A percentile compares a stretch with the other conserved stretches of the same genome.
Evolutionary conservation across 148 eudicot genomes (phyloP).

Genomic region (Limonium bicolor): DNA sequence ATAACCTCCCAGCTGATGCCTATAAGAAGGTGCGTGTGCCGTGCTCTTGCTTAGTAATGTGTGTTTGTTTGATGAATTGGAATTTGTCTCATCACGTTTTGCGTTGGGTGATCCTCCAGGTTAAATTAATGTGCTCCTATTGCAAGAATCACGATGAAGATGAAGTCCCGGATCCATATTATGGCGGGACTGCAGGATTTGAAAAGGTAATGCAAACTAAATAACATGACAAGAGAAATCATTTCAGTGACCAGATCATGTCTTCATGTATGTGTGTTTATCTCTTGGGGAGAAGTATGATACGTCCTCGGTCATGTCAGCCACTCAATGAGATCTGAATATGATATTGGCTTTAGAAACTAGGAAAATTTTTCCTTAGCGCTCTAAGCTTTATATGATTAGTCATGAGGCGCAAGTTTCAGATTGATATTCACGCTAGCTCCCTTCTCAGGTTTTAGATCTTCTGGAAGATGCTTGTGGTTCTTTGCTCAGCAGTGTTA

Average conservation of each 20-base stretch:
- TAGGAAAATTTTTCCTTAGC: no score
- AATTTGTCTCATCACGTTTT: no score
- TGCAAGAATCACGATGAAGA: constrained; percentile 82
- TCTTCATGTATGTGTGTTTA: no score
- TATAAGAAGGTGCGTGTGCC: constrained; percentile 43
- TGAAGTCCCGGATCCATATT: constrained; percentile 94
- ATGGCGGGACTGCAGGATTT: constrained; percentile 86
- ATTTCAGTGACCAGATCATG: no score
- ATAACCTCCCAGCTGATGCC: constrained; percentile 59
- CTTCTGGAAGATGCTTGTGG: constrained; percentile 93
- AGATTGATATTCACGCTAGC: no score
- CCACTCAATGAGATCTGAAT: no score
- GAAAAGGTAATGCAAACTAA: constrained; percentile 55
- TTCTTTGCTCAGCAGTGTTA: constrained; percentile 62
- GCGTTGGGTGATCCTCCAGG: constrained; percentile 27
- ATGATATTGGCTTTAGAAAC: no score
- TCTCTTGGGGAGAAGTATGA: no score
- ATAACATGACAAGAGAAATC: no score
- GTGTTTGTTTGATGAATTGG: constrained; percentile 8
- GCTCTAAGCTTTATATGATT: no score
- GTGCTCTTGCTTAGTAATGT: not conserved
- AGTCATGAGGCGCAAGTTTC: no score
- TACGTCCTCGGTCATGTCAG: no score
- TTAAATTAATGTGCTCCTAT: constrained; percentile 78
- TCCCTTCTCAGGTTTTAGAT: constrained; percentile 53